These are phyloP conservation scores for Taphrina deformans DNA, from an alignment of 1,139 yeast species.

Conservation along the genomic window DNA sequence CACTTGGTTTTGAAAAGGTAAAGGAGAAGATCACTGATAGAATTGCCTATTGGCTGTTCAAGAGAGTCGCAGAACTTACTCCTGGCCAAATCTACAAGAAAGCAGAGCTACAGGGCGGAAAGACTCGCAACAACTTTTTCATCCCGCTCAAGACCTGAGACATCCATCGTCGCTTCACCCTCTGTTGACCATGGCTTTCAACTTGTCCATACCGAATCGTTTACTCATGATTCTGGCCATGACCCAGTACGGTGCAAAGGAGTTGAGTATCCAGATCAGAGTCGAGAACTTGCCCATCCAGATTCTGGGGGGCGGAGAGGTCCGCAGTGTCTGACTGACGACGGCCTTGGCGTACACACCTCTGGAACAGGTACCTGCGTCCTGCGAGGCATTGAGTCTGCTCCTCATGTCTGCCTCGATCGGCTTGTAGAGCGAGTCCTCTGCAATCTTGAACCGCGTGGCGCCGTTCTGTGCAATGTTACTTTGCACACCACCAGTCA, in stretches of 20 bases:
- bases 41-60: slow-evolving; percentile 73
- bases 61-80: slow-evolving; percentile 44
- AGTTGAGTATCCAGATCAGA: slow-evolving; percentile 16
- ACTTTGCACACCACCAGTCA: slow-evolving; percentile 69
- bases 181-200: slow-evolving; percentile 7
- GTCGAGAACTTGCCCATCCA: slow-evolving; percentile 27
- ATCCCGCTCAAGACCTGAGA: slow-evolving; percentile 19
- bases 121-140: slow-evolving; percentile 34
- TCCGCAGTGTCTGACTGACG: slow-evolving; percentile 2
- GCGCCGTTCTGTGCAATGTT: slow-evolving; percentile 54
- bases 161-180: background rate
- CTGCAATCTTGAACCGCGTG: slow-evolving; percentile 10
- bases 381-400: slow-evolving; percentile 28
- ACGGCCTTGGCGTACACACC: slow-evolving; percentile 24
- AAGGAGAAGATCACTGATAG: slow-evolving; percentile 64
- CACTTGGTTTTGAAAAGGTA: slow-evolving; percentile 58
- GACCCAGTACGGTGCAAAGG: slow-evolving; percentile 30
- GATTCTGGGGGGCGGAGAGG: slow-evolving; percentile 21
- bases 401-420: slow-evolving; percentile 3
- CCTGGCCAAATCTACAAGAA: slow-evolving; percentile 28
- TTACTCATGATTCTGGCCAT: slow-evolving; percentile 18
- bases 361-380: slow-evolving; percentile 13
- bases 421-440: slow-evolving; percentile 17
- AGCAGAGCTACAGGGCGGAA: slow-evolving; percentile 26
- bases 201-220: slow-evolving; percentile 24